Evolutionary conservation across 495 filamentous ascomycete genomes (phyloP), one percentile per base, ranked within the genome.

Genomic region (Penicillium manginii): DNA sequence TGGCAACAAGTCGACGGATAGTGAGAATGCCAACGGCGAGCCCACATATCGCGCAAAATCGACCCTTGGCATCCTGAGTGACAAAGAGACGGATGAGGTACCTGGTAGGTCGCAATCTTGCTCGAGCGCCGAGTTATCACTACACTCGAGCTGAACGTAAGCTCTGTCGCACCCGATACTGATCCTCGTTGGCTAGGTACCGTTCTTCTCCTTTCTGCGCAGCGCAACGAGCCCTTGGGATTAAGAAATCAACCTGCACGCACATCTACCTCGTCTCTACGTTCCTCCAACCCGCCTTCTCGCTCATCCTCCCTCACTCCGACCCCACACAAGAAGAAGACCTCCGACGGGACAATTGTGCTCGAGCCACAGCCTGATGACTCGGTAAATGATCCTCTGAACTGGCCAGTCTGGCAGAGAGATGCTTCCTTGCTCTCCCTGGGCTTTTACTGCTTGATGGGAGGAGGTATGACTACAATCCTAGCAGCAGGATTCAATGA

Each of bases 341-440:
- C 92, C 7, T 69, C 78, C 17, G 86, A 97, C 72, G 94, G 93
- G 32, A 85, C 84, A 51, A 91, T 97, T 61, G 90, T 98, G 54
- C 76, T 98, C 9, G 88, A 96, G 1, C 93, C 93, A 0, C 94
- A 98, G 66, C 94, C 94, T 1, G 93, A 97, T 43, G 91, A 96
- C 37, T 91, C 91, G 0, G 76, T 80, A 23, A 96, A 98, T 59
- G 94, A 98, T 64, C 94, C 94, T 0, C 73, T 98, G 43, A 98
- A 98, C 64, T 98, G 94, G 94, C 85, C 91, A 2, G 72, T 80
- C 2, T 91, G 90, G 89, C 84, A 91, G 32, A 78, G 94, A 72
- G 91, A 97, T 77, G 67, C 83, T 31, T 91, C 94, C 0, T 72
- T 98, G 61, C 58, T 96, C 6, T 94, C 89, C 0, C 77, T 98